phyloP scores from a whole-genome alignment of 139 green algal genomes.

The Pseudopediastrum boryanum region DNA sequence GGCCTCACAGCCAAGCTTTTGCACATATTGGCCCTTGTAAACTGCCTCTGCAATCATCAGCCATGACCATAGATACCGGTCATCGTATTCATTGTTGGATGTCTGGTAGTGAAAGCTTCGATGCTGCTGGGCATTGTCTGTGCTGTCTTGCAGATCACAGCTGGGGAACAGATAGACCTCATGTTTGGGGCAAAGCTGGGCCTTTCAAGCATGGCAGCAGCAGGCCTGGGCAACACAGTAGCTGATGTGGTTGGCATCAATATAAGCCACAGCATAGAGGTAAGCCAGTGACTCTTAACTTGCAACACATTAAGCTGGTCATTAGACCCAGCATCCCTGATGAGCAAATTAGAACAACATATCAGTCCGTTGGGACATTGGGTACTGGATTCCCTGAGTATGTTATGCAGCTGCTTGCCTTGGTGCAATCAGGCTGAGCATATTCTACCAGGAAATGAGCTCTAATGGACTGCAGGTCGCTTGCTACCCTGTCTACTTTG shows the following conservation, averaged over 20 bases:
- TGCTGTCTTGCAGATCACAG: slow-evolving; percentile 70
- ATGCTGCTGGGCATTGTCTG: too few relatives aligned
- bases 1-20: background rate
- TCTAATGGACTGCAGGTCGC: too few relatives aligned
- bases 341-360: too few relatives aligned
- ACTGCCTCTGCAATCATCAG: background rate
- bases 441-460: too few relatives aligned
- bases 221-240: slow-evolving; percentile 52
- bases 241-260: slow-evolving; percentile 60
- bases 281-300: too few relatives aligned
- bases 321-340: too few relatives aligned
- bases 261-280: slow-evolving; percentile 64
- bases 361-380: too few relatives aligned
- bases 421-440: too few relatives aligned
- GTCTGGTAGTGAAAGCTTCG: background rate
- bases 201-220: slow-evolving; percentile 49
- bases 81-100: background rate
- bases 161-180: slow-evolving; percentile 74
- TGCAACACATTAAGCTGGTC: too few relatives aligned
- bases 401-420: background rate
- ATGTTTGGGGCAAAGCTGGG: slow-evolving; percentile 43
- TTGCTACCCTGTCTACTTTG: too few relatives aligned
- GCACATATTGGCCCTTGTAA: background rate
- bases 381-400: too few relatives aligned
- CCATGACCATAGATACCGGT: background rate